phyloP scores from a whole-genome alignment of 805 yeast genomes.

The Pichia membranifaciens region DNA sequence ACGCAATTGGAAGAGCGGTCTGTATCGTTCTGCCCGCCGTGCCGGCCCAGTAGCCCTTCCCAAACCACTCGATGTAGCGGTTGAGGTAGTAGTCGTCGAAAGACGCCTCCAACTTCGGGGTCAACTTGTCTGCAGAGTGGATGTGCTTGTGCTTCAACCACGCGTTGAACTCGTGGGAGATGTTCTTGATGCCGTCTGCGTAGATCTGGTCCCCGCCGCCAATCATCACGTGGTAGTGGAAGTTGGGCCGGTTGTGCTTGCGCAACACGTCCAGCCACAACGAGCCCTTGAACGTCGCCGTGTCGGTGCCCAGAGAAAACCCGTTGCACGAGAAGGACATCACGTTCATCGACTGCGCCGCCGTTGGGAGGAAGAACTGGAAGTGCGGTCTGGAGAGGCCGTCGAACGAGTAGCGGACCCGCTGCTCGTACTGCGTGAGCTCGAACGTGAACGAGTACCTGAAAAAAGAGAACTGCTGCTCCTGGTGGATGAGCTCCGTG shows the following conservation, averaged over 20 bases:
- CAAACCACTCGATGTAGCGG: conserved; percentile 84
- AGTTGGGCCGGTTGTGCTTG: conserved; percentile 44
- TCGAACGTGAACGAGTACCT: conserved; percentile 54
- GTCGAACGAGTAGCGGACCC: conserved; percentile 57
- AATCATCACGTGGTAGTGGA: conserved; percentile 82
- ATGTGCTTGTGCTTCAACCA: conserved; percentile 60
- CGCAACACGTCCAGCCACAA: conserved; percentile 82
- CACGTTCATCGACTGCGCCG: conserved; percentile 65
- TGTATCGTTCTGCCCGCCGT: conserved; percentile 60
- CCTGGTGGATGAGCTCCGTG: conserved; percentile 38
- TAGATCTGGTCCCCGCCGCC: conserved; percentile 98
- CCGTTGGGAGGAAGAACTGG: conserved; percentile 66
- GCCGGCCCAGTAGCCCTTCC: conserved; percentile 82
- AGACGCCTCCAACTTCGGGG: conserved; percentile 45
- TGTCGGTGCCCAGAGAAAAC: conserved; percentile 68
- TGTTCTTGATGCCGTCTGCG: conserved; percentile 69
- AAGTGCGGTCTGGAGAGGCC: conserved; percentile 35
- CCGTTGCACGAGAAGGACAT: conserved; percentile 89
- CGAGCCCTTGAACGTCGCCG: conserved; percentile 61
- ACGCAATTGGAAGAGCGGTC: conserved; percentile 61
- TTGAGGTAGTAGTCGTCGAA: conserved; percentile 62
- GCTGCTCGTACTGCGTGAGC: conserved; percentile 48
- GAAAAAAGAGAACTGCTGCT: conserved; percentile 51
- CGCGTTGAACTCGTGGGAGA: conserved; percentile 45
- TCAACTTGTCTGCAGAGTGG: conserved; percentile 34